A percentile compares a stretch with the other conserved stretches of the same genome.
Conservation (phyloP, 1,284 basidiomycete species). For the Gymnopus androsaceus region DNA sequence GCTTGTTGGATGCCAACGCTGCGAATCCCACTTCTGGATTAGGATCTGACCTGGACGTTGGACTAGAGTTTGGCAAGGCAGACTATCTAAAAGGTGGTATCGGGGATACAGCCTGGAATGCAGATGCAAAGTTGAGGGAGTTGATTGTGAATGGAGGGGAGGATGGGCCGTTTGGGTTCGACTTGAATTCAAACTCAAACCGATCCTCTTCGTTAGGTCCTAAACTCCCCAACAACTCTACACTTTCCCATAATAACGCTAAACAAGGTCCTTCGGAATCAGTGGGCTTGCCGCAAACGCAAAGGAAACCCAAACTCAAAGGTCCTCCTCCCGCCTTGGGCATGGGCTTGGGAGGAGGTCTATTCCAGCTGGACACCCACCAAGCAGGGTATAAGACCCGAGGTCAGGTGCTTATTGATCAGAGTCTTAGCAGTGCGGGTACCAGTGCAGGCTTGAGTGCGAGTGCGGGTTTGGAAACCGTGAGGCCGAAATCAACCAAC, state of each 20-base stretch:
- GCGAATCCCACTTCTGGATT: background rate
- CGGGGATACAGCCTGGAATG: constrained; percentile 55
- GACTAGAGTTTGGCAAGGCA: constrained; percentile 31
- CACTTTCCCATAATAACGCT: background rate
- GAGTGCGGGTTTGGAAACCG: background rate
- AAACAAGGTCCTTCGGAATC: background rate
- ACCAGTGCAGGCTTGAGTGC: constrained; percentile 14
- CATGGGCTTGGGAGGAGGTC: constrained; percentile 44
- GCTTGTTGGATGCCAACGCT: constrained; percentile 1
- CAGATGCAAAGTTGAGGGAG: constrained; percentile 54
- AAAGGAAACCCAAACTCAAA: constrained; percentile 3
- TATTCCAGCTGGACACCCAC: constrained; percentile 69
- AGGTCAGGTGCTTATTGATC: constrained; percentile 60
- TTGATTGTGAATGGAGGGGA: constrained; percentile 42
- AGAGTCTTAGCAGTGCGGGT: constrained; percentile 23
- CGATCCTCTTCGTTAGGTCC: background rate
- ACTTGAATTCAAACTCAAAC: background rate
- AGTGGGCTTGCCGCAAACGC: no score
- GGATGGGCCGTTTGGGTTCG: background rate
- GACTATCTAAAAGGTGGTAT: constrained; percentile 74
- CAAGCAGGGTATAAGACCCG: constrained; percentile 48
- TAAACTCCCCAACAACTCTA: background rate
- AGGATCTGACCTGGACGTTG: background rate
- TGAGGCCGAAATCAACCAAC: background rate
- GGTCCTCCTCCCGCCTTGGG: constrained; percentile 8